Evolutionary conservation across 306 rosid species (phyloP).

Genomic region (Alnus rubra): DNA sequence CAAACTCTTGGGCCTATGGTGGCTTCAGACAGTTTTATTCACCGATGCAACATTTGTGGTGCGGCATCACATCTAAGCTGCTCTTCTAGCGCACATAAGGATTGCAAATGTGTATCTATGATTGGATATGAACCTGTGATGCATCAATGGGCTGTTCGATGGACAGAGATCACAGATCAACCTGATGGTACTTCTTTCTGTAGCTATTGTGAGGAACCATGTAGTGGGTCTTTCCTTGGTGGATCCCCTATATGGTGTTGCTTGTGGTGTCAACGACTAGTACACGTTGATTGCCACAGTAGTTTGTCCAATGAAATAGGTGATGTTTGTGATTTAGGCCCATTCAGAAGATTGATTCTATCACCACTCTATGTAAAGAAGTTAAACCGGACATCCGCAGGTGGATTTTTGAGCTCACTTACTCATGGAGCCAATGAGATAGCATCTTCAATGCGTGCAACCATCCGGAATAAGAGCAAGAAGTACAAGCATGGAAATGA

Average conservation of each 20-base stretch:
- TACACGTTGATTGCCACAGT: conserved; percentile 94
- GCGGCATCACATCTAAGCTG: conserved; percentile 87
- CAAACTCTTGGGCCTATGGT: conserved; percentile 81
- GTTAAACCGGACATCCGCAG: conserved; percentile 50
- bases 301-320: conserved; percentile 83
- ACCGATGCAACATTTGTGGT: conserved; percentile 77
- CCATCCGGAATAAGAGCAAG: conserved; percentile 81
- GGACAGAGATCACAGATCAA: conserved; percentile 91
- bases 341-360: conserved; percentile 78
- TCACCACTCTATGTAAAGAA: conserved; percentile 84
- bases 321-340: conserved; percentile 91
- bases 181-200: conserved; percentile 80
- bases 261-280: conserved; percentile 93
- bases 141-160: conserved; percentile 98
- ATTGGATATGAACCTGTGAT: conserved; percentile 69
- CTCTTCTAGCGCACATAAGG: conserved; percentile 81
- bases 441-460: conserved; percentile 92
- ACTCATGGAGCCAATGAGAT: conserved; percentile 98
- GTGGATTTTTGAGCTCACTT: conserved; percentile 82
- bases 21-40: conserved; percentile 79
- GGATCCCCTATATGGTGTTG: conserved; percentile 99
- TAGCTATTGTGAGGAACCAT: conserved; percentile 94
- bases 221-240: conserved; percentile 89
- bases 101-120: conserved; percentile 94
- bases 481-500: conserved; percentile 75